Conservation (phyloP, 495 filamentous ascomycete genomes). For the Glutinoglossum americanum region DNA sequence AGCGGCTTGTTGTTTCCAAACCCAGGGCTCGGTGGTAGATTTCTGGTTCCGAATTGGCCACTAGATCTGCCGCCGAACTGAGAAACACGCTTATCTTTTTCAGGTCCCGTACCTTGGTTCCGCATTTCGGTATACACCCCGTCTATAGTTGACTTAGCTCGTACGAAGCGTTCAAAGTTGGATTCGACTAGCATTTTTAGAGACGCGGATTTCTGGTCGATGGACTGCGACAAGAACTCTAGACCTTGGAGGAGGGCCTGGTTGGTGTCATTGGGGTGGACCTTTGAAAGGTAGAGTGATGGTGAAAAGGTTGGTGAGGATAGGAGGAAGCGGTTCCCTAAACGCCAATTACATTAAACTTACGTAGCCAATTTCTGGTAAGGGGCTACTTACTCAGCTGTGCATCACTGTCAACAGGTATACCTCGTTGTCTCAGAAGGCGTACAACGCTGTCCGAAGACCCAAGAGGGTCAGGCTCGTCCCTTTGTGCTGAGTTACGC, state of each 20-base stretch:
- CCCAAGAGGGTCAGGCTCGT: constrained; percentile 82
- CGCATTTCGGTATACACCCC: constrained; percentile 98
- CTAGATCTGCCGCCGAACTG: constrained; percentile 40
- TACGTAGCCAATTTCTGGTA: neutral
- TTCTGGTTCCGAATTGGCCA: constrained; percentile 25
- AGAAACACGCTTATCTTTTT: constrained; percentile 28
- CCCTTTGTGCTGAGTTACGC: constrained; percentile 59
- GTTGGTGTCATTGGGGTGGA: constrained; percentile 66
- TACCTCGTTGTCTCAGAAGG: constrained; percentile 46
- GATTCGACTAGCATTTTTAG: constrained; percentile 89
- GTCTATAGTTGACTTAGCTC: constrained; percentile 90
- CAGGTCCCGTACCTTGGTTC: constrained; percentile 50
- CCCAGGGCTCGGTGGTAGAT: constrained; percentile 15
- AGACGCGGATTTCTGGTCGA: constrained; percentile 91
- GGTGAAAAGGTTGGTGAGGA: constrained; percentile 92
- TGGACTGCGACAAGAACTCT: constrained; percentile 62
- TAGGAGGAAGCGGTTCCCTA: constrained; percentile 78
- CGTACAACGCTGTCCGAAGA: constrained; percentile 63
- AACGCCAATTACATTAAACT: neutral
- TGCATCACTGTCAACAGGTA: constrained; percentile 70
- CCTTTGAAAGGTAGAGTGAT: constrained; percentile 72
- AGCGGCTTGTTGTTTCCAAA: constrained; percentile 12
- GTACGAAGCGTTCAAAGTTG: constrained; percentile 94
- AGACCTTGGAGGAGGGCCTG: constrained; percentile 58
- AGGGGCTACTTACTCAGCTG: constrained; percentile 42